These are phyloP conservation scores for Rubia tinctorum DNA, from an alignment of 305 asterid genomes.

Conservation along the genomic window DNA sequence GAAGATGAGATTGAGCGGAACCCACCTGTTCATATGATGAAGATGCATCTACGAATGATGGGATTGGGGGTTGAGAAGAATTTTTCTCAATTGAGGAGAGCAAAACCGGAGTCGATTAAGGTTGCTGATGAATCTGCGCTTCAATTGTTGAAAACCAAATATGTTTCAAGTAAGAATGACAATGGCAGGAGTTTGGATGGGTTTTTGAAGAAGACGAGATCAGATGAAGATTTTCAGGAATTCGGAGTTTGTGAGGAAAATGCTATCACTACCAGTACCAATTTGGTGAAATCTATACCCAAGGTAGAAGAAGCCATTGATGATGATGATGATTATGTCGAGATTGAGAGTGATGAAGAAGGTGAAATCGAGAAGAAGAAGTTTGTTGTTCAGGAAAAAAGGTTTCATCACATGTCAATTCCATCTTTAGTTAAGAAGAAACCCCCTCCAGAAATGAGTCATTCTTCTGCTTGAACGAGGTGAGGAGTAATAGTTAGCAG, in stretches of 20 bases:
- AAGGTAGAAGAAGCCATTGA: slow-evolving; percentile 14
- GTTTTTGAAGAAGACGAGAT: slow-evolving; percentile 28
- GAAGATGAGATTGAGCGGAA: background rate
- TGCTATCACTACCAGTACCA: slow-evolving; percentile 31
- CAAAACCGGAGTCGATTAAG: slow-evolving; percentile 20
- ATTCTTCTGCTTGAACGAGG: slow-evolving; percentile 12
- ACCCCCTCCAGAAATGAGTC: slow-evolving; percentile 35
- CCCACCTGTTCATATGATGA: slow-evolving; percentile 1
- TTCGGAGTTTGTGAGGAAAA: slow-evolving; percentile 45
- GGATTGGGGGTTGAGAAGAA: slow-evolving; percentile 17
- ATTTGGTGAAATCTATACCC: slow-evolving; percentile 32
- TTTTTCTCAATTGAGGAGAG: slow-evolving; percentile 21
- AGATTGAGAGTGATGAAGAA: slow-evolving; percentile 29
- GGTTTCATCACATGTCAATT: slow-evolving; percentile 26
- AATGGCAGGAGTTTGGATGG: slow-evolving; percentile 25
- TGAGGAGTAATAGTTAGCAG: no score
- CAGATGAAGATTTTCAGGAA: slow-evolving; percentile 41
- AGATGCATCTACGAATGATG: slow-evolving; percentile 11
- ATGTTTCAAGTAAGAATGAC: slow-evolving; percentile 21
- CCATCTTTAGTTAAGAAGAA: slow-evolving; percentile 45
- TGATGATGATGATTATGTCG: slow-evolving; percentile 23
- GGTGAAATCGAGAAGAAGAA: slow-evolving; percentile 33
- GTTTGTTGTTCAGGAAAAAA: slow-evolving; percentile 38
- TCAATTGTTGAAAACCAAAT: slow-evolving; percentile 30
- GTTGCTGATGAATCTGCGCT: slow-evolving; percentile 22